Evolutionary conservation across 2,329 filamentous ascomycete species (phyloP), one percentile per base, ranked within the genome.

Genomic region (Beauveria australis): DNA sequence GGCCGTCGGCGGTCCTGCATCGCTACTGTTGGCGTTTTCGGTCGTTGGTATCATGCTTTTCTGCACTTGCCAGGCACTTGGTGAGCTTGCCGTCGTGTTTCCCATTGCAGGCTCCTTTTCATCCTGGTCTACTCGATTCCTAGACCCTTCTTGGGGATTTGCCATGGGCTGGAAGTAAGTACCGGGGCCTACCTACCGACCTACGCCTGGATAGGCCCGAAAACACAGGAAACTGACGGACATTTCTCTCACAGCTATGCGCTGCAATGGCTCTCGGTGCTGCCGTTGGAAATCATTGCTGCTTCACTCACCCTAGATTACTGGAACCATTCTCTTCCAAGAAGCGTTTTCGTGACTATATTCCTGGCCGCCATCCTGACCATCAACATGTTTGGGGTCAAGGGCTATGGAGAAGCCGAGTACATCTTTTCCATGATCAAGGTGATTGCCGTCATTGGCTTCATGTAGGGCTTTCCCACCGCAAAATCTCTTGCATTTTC

Each of bases 331-430:
- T 66, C 73, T 37, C 74, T 91, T 60, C 81, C 85, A 30, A 85
- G 86, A 64, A 85, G 88, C 58, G 87, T 89, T 30, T 97, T 90
- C 75, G 90, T 97, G 28, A 84, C 89, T 47, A 78, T 97, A 48
- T 97, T 97, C 73, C 83, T 94, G 61, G 63, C 85, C 18, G 67
- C 88, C 59, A 93, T 96, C 66, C 80, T 96, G 49, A 67, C 74
- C 33, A 96, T 97, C 75, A 96, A 97, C 71, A 73, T 96, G 64
- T 94, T 93, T 68, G 91, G 92, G 55, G 89, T 97, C 64, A 89
- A 89, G 69, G 90, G 89, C 28, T 96, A 95, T 67, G 92, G 91
- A 68, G 92, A 96, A 73, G 91, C 90, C 18, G 92, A 96, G 69
- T 96, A 96, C 66, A 77, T 92, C 61, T 94, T 96, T 70, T 89